Base-by-base conservation (phyloP, 2,329 filamentous ascomycete species). In the Fonsecaea monophora region DNA sequence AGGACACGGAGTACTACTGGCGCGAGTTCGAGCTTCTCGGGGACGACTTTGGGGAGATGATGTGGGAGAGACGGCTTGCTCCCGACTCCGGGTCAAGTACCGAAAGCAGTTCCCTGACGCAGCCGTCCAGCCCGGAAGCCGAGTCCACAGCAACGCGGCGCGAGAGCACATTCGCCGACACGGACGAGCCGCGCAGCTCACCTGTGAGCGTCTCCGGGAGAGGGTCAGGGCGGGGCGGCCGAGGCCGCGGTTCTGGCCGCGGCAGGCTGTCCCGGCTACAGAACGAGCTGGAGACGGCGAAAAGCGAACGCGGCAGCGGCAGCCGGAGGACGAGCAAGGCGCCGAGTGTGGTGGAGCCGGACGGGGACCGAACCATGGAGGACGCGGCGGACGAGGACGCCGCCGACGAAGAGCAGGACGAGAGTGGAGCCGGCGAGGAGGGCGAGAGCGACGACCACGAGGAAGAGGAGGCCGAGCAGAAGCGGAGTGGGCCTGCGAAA, bases 11-110 rank as follows among this genome's bases (percentile, higher is more conserved):
- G 32, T 25, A 25, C 25, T 83, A 85, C 66, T 92, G 89, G 75
- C 83, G 86, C 62, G 86, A 90, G 32, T 92, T 92, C 71, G 82
- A 85, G 34, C 82, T 92, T 4, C 89, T 89, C 0, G 76, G 82
- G 37, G 78, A 80, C 53, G 80, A 82, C 71, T 82, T 81, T 64
- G 79, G 80, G 42, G 78, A 79, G 30, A 73, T 82, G 76, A 84
- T 82, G 81, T 83, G 83, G 71, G 80, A 80, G 58, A 76, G 78
- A 67, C 73, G 82, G 62, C 68, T 83, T 50, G 80, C 80, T 7
- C 77, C 76, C 4, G 70, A 70, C 12, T 3, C 25, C 25, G 25
- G 25, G 25, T 45, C 58, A 3, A 71, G 70, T 59, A 54, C 62
- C n/a, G 45, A 38, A 45, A 48, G 59, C 15, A 61, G 59, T 53